These are phyloP conservation scores for Mallotus japonicus DNA, from an alignment of 441 rosid species.

Conservation along the genomic window DNA sequence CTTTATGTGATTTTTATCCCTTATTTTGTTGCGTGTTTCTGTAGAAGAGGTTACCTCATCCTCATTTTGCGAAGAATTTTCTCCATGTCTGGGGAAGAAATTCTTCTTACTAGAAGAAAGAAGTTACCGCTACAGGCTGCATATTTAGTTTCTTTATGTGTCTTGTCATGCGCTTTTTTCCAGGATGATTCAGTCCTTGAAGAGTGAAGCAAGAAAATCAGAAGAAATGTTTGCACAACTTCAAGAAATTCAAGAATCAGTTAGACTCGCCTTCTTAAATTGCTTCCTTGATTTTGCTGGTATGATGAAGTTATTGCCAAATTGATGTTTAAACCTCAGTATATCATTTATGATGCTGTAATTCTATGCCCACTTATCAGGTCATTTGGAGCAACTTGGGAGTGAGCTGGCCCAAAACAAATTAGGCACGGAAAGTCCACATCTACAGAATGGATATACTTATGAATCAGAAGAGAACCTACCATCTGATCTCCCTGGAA, in stretches of 20 bases:
- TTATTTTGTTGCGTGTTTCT: background rate
- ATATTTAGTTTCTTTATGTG: background rate
- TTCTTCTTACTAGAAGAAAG: background rate
- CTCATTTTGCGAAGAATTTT: background rate
- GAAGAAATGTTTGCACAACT: constrained; percentile 78
- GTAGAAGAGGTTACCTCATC: background rate
- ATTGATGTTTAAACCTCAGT: constrained; percentile 14
- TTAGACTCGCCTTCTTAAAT: constrained; percentile 86
- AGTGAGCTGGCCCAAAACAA: constrained; percentile 64
- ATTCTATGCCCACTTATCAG: constrained; percentile 40
- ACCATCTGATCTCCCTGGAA: constrained; percentile 55
- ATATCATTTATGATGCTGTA: constrained; percentile 12
- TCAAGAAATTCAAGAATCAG: constrained; percentile 87
- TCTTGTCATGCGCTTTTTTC: constrained; percentile 17
- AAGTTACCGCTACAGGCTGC: background rate
- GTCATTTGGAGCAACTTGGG: constrained; percentile 78
- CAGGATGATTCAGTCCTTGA: constrained; percentile 86
- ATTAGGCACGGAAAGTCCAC: constrained; percentile 50
- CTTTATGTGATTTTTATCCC: background rate
- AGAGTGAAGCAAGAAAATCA: constrained; percentile 71
- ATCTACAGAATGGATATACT: constrained; percentile 62
- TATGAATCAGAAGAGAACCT: constrained; percentile 44
- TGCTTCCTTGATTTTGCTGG: constrained; percentile 98
- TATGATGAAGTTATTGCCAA: constrained; percentile 27
- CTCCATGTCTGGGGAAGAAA: background rate